These are phyloP conservation scores for Ehretia macrophylla DNA, from an alignment of 257 asterid species.

Conservation along the genomic window DNA sequence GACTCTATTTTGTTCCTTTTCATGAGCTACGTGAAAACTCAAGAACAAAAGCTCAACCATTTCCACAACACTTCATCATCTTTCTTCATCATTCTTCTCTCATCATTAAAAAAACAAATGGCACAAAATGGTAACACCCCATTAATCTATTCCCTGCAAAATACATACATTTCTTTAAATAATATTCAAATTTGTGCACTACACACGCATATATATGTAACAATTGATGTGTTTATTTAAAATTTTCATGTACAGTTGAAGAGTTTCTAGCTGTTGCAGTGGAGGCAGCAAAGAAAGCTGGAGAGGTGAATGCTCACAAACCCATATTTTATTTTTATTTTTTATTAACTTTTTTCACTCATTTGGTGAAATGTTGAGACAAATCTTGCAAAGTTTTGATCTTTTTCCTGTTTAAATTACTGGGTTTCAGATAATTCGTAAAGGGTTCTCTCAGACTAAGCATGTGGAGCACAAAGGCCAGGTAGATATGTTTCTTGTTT, in stretches of 20 bases:
- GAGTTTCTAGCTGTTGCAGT: slow-evolving; percentile 58
- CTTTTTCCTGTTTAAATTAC: slow-evolving; percentile 4
- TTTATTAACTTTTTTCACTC: neutral
- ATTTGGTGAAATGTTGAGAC: neutral
- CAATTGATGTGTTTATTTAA: neutral
- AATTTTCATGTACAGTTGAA: slow-evolving; percentile 30
- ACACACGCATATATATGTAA: neutral
- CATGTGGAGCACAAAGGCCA: slow-evolving; percentile 76
- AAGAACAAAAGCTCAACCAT: slow-evolving; percentile 19
- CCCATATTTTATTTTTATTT: neutral
- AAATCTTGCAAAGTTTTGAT: slow-evolving; percentile 11
- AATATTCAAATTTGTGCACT: neutral
- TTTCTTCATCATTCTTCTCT: slow-evolving; percentile 14
- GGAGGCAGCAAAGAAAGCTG: slow-evolving; percentile 68
- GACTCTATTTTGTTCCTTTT: neutral
- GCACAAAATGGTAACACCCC: slow-evolving; percentile 45
- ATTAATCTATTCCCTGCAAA: neutral
- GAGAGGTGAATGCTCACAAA: slow-evolving; percentile 38
- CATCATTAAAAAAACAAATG: slow-evolving; percentile 23
- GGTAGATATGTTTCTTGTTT: slow-evolving; percentile 30
- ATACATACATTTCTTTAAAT: neutral
- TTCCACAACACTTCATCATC: neutral
- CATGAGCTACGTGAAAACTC: slow-evolving; percentile 2
- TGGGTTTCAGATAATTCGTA: slow-evolving; percentile 56
- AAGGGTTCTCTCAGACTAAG: slow-evolving; percentile 63